phyloP scores from a whole-genome alignment of 2,329 filamentous ascomycete genomes.

The Cladosporium sp. region DNA sequence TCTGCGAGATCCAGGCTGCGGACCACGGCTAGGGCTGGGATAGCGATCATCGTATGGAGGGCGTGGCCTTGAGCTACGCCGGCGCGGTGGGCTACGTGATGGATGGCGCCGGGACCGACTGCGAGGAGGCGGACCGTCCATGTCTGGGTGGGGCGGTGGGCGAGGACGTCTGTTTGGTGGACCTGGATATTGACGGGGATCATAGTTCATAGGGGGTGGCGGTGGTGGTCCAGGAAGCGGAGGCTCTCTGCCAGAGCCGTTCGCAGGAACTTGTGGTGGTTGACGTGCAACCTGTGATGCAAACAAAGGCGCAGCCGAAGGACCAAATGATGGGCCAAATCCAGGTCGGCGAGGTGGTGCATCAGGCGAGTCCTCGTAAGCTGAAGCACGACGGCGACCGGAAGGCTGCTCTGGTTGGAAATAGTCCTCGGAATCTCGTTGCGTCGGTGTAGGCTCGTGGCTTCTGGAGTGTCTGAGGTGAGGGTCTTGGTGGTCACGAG shows the following conservation, averaged over 20 bases:
- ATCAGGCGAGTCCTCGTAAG: slow-evolving; percentile 22
- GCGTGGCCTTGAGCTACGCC: slow-evolving; percentile 12
- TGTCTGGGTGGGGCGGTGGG: slow-evolving; percentile 11
- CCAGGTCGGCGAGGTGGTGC: slow-evolving; percentile 25
- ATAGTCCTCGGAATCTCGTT: slow-evolving; percentile 29
- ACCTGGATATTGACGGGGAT: slow-evolving; percentile 19
- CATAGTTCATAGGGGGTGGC: slow-evolving; percentile 16
- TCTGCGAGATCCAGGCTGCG: slow-evolving; percentile 4
- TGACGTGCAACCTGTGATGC: slow-evolving; percentile 46
- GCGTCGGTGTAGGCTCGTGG: slow-evolving; percentile 44
- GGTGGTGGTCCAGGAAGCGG: slow-evolving; percentile 15
- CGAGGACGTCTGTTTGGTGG: slow-evolving; percentile 15
- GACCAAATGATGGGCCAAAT: slow-evolving; percentile 41
- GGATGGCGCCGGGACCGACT: not conserved
- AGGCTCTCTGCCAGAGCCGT: slow-evolving; percentile 14
- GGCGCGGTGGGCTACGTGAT: slow-evolving; percentile 9
- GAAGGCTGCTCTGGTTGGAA: slow-evolving; percentile 20
- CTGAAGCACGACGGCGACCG: slow-evolving; percentile 22
- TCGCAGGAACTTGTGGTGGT: slow-evolving; percentile 18
- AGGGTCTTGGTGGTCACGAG: slow-evolving; percentile 32
- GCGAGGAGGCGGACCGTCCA: slow-evolving; percentile 9
- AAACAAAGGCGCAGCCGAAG: slow-evolving; percentile 48
- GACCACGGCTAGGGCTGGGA: slow-evolving; percentile 2
- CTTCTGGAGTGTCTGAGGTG: slow-evolving; percentile 43
- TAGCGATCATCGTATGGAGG: slow-evolving; percentile 13